Percentiles rank a stretch among this genome's conserved stretches.
These are phyloP conservation scores for Plasmodium gonderi DNA, from an alignment of 169 alveolate genomes.

Conservation along the genomic window DNA sequence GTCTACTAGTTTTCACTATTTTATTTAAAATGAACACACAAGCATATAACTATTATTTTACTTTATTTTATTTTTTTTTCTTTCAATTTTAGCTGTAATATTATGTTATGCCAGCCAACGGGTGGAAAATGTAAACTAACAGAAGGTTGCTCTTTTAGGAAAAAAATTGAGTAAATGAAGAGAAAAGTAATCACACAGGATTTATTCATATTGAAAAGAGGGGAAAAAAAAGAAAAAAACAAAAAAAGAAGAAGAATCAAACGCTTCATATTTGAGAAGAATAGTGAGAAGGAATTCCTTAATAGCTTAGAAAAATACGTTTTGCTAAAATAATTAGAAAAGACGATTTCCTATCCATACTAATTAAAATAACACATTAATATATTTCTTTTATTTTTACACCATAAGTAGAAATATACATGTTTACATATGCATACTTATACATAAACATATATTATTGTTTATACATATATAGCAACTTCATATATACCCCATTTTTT, in stretches of 20 bases:
- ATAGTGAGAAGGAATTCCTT: not conserved
- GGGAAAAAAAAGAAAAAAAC: not conserved
- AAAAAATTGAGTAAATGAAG: slow-evolving; percentile 87
- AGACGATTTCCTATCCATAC: not conserved
- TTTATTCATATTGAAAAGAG: not conserved
- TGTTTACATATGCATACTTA: slow-evolving; percentile 1
- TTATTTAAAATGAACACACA: not conserved
- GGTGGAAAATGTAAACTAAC: slow-evolving; percentile 97
- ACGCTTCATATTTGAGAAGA: not conserved
- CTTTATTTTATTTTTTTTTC: not conserved
- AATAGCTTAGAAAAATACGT: not conserved
- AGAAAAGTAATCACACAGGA: not conserved
- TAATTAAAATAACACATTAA: slow-evolving; percentile 20
- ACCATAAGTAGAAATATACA: slow-evolving; percentile 20
- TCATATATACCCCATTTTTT: slow-evolving; percentile 20
- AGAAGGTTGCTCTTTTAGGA: slow-evolving; percentile 96
- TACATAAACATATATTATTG: not conserved
- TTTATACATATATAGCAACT: not conserved
- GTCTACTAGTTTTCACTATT: not conserved
- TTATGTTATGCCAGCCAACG: slow-evolving; percentile 96
- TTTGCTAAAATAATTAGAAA: slow-evolving; percentile 8
- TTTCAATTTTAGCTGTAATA: slow-evolving; percentile 89
- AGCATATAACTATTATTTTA: not conserved
- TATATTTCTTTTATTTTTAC: not conserved
- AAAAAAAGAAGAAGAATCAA: not conserved